Percentiles rank a stretch among this genome's conserved stretches.
Conservation (phyloP, 2,329 filamentous ascomycete species). For the Aspergillus unguis region DNA sequence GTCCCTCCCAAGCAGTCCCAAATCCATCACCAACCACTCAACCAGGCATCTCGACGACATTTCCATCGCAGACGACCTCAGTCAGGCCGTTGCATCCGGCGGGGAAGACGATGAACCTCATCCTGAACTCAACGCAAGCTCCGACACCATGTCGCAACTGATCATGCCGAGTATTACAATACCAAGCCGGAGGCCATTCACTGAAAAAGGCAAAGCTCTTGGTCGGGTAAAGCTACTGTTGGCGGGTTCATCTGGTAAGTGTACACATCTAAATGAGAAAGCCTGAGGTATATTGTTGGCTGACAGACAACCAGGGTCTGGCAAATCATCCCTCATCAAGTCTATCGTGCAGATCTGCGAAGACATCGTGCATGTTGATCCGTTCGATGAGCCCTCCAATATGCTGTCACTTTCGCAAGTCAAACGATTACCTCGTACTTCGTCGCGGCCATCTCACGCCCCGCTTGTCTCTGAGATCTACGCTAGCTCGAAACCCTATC, state of each 20-base stretch:
- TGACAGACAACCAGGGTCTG: slow-evolving; percentile 57
- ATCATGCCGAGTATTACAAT: slow-evolving; percentile 96
- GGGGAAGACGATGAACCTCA: slow-evolving; percentile 51
- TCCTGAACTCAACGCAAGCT: slow-evolving; percentile 27
- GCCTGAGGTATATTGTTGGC: background rate
- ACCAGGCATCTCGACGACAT: slow-evolving; percentile 58
- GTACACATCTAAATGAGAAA: background rate
- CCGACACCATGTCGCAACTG: slow-evolving; percentile 62
- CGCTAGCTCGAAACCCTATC: slow-evolving; percentile 79
- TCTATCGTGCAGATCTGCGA: slow-evolving; percentile 82
- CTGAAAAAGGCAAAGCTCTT: slow-evolving; percentile 75
- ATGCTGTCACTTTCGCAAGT: slow-evolving; percentile 16
- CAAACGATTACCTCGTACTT: slow-evolving; percentile 21
- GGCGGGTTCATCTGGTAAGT: slow-evolving; percentile 69
- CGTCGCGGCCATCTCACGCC: slow-evolving; percentile 19
- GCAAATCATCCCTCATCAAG: slow-evolving; percentile 86
- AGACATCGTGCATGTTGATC: slow-evolving; percentile 91
- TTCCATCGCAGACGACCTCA: slow-evolving; percentile 52
- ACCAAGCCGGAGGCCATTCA: slow-evolving; percentile 85
- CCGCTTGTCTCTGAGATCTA: slow-evolving; percentile 62
- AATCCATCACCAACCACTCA: slow-evolving; percentile 58
- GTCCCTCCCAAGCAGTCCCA: slow-evolving; percentile 57
- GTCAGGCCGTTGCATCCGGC: slow-evolving; percentile 53
- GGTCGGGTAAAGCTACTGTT: slow-evolving; percentile 87
- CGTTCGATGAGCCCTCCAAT: slow-evolving; percentile 36